Evolutionary conservation across 495 filamentous ascomycete species (phyloP), one percentile per base, ranked within the genome.

Genomic region (Aspergillus haitiensis): DNA sequence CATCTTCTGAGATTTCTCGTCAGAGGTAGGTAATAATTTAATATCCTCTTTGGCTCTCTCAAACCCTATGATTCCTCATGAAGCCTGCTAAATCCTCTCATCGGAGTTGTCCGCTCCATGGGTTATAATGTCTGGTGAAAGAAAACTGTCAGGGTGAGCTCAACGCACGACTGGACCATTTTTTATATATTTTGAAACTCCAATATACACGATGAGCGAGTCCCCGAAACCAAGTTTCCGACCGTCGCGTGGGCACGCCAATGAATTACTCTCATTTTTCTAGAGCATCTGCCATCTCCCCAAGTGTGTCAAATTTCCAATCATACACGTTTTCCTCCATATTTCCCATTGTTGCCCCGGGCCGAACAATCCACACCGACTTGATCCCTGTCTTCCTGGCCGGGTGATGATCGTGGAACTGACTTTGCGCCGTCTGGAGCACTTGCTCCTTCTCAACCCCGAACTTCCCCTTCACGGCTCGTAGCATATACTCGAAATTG

Each of bases 331-430:
- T 75, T 48, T 78, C 72, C 18, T 63, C 77, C 64, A 66, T 63
- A 67, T 67, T 81, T 65, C 73, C 77, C 67, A 69, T 78, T 59
- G 62, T 75, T 18, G 70, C 70, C 11, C 73, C 75, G 31, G 66
- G 78, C 58, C 91, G 72, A 64, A 79, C 82, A 68, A 95, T 92
- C 88, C 88, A 95, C 42, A 84, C 82, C 49, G 83, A 87, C 62
- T 68, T 67, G 51, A 94, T 65, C 18, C 86, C 87, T 46, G 86
- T 61, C 71, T 82, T 68, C 66, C 78, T 81, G 18, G 85, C 86
- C 0, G 91, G 86, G 5, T 83, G 77, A 74, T 93, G 89, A 72
- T 93, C 91, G 64, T 86, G 83, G 39, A 76, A 79, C 75, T 90
- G 71, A 42, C 86, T 89, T 66, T 88, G 78, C 48, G 89, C 91